Evolutionary conservation across 2,329 filamentous ascomycete species (phyloP).

Genomic region (Calonectria henricotiae): DNA sequence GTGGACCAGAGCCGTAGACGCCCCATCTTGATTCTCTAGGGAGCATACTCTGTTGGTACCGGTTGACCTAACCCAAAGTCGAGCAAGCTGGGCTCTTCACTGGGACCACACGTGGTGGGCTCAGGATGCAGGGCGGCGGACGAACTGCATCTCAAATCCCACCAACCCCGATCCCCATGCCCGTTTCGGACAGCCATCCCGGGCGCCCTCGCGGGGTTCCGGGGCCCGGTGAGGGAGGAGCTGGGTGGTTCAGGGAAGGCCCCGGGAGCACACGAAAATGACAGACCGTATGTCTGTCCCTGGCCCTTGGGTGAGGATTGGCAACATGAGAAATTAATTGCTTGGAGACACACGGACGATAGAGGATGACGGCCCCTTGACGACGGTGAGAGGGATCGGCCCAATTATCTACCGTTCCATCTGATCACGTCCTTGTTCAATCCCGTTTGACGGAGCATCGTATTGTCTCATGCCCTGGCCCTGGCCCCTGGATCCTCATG

Average conservation of each 20-base stretch:
- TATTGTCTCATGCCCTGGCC: constrained; percentile 32
- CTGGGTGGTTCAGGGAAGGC: constrained; percentile 7
- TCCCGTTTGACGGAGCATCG: constrained; percentile 30
- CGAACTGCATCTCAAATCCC: constrained; percentile 50
- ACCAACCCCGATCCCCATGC: constrained; percentile 41
- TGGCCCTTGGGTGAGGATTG: constrained; percentile 7
- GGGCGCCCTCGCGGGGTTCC: constrained; percentile 36
- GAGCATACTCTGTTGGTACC: constrained; percentile 37
- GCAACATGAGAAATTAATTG: constrained; percentile 20
- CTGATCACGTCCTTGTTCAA: constrained; percentile 30
- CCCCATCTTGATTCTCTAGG: constrained; percentile 42
- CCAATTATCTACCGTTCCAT: constrained; percentile 33
- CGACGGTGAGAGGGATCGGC: constrained; percentile 34
- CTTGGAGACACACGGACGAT: constrained; percentile 21
- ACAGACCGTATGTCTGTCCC: constrained; percentile 29
- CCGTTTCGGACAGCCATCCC: constrained; percentile 33
- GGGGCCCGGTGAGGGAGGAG: constrained; percentile 24
- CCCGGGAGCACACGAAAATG: constrained; percentile 36
- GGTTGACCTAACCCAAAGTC: constrained; percentile 31
- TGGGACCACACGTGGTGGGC: constrained; percentile 50
- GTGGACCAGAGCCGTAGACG: constrained; percentile 34
- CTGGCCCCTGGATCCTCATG: constrained; percentile 14
- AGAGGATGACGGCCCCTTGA: constrained; percentile 23
- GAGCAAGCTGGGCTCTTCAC: constrained; percentile 38
- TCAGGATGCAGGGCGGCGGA: constrained; percentile 49